Percentiles rank a stretch among this genome's conserved stretches.
Evolutionary conservation across 352 stramenopile species (phyloP).

Genomic region (Pythium utonaiense): DNA sequence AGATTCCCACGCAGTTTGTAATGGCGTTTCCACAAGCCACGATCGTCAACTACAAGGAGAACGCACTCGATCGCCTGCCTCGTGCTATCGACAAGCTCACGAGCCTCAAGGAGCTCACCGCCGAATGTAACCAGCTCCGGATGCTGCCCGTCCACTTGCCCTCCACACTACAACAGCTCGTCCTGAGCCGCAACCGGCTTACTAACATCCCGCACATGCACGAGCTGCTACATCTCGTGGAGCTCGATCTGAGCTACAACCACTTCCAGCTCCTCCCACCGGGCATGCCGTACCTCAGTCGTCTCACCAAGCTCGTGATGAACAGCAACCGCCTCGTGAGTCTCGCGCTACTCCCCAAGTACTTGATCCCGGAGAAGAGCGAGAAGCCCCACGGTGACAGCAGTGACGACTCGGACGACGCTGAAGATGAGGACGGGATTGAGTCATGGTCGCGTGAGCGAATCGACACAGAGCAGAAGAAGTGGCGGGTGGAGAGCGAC

Average conservation of each 20-base stretch:
- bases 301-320: constrained; percentile 41
- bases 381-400: not conserved
- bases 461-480: constrained; percentile 34
- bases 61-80: constrained; percentile 43
- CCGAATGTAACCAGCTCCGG: constrained; percentile 61
- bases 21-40: constrained; percentile 49
- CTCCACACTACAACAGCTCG: constrained; percentile 29
- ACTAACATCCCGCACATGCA: constrained; percentile 45
- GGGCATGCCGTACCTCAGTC: constrained; percentile 38
- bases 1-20: constrained; percentile 50
- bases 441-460: constrained; percentile 3
- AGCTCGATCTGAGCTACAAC: constrained; percentile 65
- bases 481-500: constrained; percentile 61
- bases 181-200: constrained; percentile 53
- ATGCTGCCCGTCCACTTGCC: constrained; percentile 39
- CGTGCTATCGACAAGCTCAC: constrained; percentile 24
- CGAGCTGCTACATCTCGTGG: constrained; percentile 35
- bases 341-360: constrained; percentile 44
- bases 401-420: not conserved
- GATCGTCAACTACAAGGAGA: constrained; percentile 59
- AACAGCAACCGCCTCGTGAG: constrained; percentile 62
- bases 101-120: constrained; percentile 38
- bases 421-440: not conserved
- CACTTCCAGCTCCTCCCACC: constrained; percentile 51
- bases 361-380: constrained; percentile 14